These are phyloP conservation scores for Globisporangium recalcitrans DNA, from an alignment of 352 stramenopile genomes.

Conservation along the genomic window DNA sequence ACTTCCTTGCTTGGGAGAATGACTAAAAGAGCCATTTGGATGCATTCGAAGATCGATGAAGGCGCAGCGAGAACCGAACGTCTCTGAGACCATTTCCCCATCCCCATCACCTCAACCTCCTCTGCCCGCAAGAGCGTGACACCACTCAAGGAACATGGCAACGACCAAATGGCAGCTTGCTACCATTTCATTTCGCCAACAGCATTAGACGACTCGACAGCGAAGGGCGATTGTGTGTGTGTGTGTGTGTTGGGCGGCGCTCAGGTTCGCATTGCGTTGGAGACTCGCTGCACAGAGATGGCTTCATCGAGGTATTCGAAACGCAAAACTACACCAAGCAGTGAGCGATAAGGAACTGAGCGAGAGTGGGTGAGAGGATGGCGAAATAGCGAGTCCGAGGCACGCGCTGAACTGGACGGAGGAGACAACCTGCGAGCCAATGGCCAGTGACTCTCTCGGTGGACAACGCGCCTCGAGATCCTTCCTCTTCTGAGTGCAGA, in stretches of 20 bases:
- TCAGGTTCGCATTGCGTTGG: no score
- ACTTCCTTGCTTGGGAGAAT: background rate
- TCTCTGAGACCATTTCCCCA: constrained; percentile 8
- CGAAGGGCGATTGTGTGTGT: no score
- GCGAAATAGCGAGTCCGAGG: background rate
- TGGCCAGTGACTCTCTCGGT: background rate
- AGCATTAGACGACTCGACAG: background rate
- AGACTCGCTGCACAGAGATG: background rate
- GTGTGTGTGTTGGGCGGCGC: no score
- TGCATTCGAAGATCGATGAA: background rate
- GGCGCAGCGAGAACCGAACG: constrained; percentile 15
- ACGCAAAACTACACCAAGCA: no score
- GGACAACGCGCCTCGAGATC: no score
- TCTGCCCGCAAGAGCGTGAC: background rate
- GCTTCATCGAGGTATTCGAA: constrained; percentile 3
- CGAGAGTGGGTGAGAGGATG: background rate
- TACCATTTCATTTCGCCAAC: background rate
- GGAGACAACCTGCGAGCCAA: background rate
- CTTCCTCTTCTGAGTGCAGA: no score
- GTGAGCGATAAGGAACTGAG: no score
- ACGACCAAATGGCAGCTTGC: background rate
- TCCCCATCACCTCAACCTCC: background rate
- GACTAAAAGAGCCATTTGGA: background rate
- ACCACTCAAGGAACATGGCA: background rate
- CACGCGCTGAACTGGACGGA: constrained; percentile 10